Evolutionary conservation across 2,329 filamentous ascomycete genomes (phyloP).

Genomic region (Cordyceps cicadae): DNA sequence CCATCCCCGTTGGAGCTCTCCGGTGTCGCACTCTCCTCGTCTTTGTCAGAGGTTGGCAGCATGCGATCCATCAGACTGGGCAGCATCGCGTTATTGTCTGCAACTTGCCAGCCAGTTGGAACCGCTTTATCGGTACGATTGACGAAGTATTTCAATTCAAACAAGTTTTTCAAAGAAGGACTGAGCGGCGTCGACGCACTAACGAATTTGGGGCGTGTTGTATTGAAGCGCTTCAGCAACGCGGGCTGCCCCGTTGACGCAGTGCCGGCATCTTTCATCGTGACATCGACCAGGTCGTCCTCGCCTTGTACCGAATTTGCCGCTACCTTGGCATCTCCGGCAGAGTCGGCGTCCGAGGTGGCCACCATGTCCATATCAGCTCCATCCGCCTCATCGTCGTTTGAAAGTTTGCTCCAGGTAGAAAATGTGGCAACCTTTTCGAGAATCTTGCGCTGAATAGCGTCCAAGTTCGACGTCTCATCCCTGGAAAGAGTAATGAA

Average conservation of each 20-base stretch:
- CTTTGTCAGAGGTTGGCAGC: slow-evolving; percentile 32
- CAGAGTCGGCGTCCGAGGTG: slow-evolving; percentile 55
- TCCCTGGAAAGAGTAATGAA: slow-evolving; percentile 70
- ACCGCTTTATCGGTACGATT: slow-evolving; percentile 47
- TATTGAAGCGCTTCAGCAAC: slow-evolving; percentile 40
- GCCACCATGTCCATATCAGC: slow-evolving; percentile 62
- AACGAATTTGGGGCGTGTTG: slow-evolving; percentile 44
- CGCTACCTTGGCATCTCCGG: slow-evolving; percentile 61
- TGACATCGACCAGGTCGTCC: slow-evolving; percentile 84
- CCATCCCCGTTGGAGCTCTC: slow-evolving; percentile 36
- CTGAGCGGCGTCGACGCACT: slow-evolving; percentile 50
- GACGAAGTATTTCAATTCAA: slow-evolving; percentile 63
- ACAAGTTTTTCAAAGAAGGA: slow-evolving; percentile 59
- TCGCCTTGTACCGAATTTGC: slow-evolving; percentile 78
- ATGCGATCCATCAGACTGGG: slow-evolving; percentile 43
- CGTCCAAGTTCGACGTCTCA: slow-evolving; percentile 58
- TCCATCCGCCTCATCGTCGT: slow-evolving; percentile 39
- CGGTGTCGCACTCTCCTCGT: slow-evolving; percentile 38
- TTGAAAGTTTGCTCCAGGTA: slow-evolving; percentile 54
- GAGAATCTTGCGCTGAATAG: slow-evolving; percentile 72
- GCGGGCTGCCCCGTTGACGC: slow-evolving; percentile 18
- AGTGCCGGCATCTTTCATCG: slow-evolving; percentile 57
- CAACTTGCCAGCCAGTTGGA: slow-evolving; percentile 59
- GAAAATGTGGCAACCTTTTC: slow-evolving; percentile 69
- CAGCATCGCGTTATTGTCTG: slow-evolving; percentile 51